These are phyloP conservation scores for Chalciporus sphaerocephalus DNA, from an alignment of 768 basidiomycete species.

Conservation along the genomic window DNA sequence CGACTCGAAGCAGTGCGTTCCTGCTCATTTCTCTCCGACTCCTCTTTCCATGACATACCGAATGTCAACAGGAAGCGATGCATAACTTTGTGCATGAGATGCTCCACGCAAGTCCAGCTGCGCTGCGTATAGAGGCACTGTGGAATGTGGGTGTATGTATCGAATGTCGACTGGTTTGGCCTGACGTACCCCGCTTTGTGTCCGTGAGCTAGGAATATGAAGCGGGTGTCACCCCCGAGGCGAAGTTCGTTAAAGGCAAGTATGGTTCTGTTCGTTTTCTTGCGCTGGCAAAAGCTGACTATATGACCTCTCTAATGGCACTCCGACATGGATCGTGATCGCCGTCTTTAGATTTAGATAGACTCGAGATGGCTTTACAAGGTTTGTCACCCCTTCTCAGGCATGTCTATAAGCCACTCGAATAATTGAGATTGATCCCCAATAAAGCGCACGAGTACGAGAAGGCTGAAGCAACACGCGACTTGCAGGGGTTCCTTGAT, in stretches of 20 bases:
- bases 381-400: slow-evolving; percentile 37
- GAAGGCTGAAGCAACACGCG: slow-evolving; percentile 36
- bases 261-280: not conserved
- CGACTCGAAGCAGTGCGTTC: slow-evolving; percentile 63
- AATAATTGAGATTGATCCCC: not conserved
- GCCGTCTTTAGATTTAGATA: slow-evolving; percentile 63
- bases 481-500: slow-evolving; percentile 76
- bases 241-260: slow-evolving; percentile 83
- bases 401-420: too few species aligned
- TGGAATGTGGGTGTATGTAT: slow-evolving; percentile 55
- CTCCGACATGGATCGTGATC: not conserved
- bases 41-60: not conserved
- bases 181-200: too few species aligned
- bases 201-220: slow-evolving; percentile 71
- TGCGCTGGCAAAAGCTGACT: not conserved
- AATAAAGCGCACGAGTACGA: slow-evolving; percentile 70
- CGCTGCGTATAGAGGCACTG: slow-evolving; percentile 59
- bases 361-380: slow-evolving; percentile 86
- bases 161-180: too few species aligned
- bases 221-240: slow-evolving; percentile 64
- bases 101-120: slow-evolving; percentile 72
- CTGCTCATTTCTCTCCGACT: not conserved
- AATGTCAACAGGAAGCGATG: slow-evolving; percentile 71
- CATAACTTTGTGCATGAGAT: slow-evolving; percentile 84
- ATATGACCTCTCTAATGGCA: not conserved